A percentile compares a stretch with the other conserved stretches of the same genome.
These are phyloP conservation scores for Sarcodon aspratus DNA, from an alignment of 768 basidiomycete genomes.

Conservation along the genomic window DNA sequence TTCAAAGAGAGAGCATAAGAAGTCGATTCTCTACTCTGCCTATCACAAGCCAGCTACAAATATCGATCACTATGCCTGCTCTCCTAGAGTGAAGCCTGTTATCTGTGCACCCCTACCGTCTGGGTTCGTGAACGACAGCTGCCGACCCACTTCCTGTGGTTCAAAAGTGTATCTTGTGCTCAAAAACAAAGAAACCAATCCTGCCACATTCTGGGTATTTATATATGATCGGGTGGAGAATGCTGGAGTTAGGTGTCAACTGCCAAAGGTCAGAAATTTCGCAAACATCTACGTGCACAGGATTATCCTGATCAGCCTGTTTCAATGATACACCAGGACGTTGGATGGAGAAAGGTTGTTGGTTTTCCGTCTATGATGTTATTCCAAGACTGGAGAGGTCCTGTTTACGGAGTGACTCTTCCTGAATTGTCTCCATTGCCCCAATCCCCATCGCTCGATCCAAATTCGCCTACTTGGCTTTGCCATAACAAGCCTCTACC, in stretches of 20 bases:
- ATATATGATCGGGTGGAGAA: background rate
- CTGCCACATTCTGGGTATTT: background rate
- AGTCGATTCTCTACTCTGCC: no score
- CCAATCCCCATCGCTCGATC: background rate
- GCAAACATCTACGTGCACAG: background rate
- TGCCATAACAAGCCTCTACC: background rate
- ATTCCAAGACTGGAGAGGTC: background rate
- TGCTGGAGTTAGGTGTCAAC: background rate
- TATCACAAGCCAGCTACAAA: no score
- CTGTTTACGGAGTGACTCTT: background rate
- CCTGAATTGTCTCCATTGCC: background rate
- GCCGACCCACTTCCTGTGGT: no score
- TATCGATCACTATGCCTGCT: no score
- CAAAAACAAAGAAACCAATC: background rate
- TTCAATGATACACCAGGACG: background rate
- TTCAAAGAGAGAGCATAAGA: no score
- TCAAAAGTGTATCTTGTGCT: no score
- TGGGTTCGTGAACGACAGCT: no score
- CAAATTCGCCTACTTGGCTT: background rate
- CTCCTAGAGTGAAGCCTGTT: no score
- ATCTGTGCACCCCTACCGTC: no score
- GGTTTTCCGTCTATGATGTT: background rate
- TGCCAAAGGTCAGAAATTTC: background rate
- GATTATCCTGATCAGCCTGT: background rate
- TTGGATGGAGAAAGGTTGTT: background rate